Conservation (phyloP, 345 rosid genomes). For the Stellera chamaejasme region DNA sequence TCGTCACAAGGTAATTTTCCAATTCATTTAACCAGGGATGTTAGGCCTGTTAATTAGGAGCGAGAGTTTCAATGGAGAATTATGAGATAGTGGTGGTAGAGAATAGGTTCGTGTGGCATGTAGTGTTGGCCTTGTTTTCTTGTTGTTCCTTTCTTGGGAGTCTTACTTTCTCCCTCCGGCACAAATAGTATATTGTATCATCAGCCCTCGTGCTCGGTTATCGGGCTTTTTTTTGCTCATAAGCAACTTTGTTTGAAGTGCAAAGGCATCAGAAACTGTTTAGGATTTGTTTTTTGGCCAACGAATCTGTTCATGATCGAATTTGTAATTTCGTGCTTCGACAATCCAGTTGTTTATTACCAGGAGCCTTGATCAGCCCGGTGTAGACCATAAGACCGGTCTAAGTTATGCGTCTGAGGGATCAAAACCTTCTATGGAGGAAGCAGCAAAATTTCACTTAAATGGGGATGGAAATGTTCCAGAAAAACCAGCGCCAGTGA, state of each 20-base stretch:
- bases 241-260: background rate
- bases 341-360: slow-evolving; percentile 35
- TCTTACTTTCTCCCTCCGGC: background rate
- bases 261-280: background rate
- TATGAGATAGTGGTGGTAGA: too few relatives aligned
- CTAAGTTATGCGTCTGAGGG: slow-evolving; percentile 34
- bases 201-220: background rate
- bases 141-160: too few relatives aligned
- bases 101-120: too few relatives aligned
- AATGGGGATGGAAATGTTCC: slow-evolving; percentile 18
- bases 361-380: slow-evolving; percentile 41
- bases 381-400: slow-evolving; percentile 21
- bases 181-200: background rate
- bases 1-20: slow-evolving; percentile 38
- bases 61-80: too few relatives aligned
- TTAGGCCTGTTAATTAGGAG: background rate
- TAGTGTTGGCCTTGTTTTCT: too few relatives aligned
- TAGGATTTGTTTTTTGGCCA: background rate
- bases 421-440: slow-evolving; percentile 35
- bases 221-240: background rate
- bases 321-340: slow-evolving; percentile 6
- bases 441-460: slow-evolving; percentile 17
- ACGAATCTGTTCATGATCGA: background rate
- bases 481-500: slow-evolving; percentile 18
- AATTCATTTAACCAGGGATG: background rate